Evolutionary conservation across 306 rosid genomes (phyloP).

Genomic region (Rosa persica): DNA sequence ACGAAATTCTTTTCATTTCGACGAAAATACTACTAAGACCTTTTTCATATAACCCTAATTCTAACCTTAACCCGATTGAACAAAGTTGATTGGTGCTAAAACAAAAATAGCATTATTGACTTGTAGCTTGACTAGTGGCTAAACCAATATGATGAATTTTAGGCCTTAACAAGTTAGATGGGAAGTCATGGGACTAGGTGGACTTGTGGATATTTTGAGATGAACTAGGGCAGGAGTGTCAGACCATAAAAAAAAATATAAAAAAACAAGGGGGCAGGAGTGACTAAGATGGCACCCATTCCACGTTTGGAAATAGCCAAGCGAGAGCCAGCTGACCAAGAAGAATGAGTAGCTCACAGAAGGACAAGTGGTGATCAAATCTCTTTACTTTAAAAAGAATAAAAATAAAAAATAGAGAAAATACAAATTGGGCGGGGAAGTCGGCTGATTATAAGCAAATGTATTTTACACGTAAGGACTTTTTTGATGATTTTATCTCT

Average conservation of each 20-base stretch:
- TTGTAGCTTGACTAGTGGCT: neutral
- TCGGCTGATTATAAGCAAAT: neutral
- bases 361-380: neutral
- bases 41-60: too few relatives aligned
- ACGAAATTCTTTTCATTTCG: too few relatives aligned
- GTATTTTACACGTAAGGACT: neutral
- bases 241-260: too few relatives aligned
- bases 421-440: neutral
- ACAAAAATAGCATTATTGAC: neutral
- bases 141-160: neutral
- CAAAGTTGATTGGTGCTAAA: too few relatives aligned
- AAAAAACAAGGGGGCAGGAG: too few relatives aligned
- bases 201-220: neutral
- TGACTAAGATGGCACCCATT: neutral
- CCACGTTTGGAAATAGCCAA: neutral
- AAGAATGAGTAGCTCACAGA: neutral
- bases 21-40: too few relatives aligned
- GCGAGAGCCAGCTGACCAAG: neutral
- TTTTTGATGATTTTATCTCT: neutral
- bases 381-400: too few relatives aligned
- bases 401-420: too few relatives aligned
- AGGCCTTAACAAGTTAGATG: too few relatives aligned
- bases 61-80: too few relatives aligned
- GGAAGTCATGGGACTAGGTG: too few relatives aligned
- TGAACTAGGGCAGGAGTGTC: too few relatives aligned